A percentile compares a stretch with the other conserved stretches of the same genome.
These are phyloP conservation scores for Colletotrichum gigasporum DNA, from an alignment of 2,329 filamentous ascomycete genomes.

Conservation along the genomic window DNA sequence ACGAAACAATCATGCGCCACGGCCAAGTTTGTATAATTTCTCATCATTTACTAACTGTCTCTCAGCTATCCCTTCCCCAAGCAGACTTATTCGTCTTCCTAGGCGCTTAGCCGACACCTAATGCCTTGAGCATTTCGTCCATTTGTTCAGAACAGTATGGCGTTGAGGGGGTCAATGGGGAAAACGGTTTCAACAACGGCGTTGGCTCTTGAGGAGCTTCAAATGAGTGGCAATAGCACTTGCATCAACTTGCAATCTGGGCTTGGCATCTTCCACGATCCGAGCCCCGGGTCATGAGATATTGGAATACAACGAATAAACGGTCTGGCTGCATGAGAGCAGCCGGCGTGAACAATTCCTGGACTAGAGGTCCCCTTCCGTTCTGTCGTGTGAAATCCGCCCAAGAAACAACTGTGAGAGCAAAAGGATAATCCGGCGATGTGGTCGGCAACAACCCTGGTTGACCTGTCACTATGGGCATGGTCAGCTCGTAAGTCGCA, in stretches of 20 bases:
- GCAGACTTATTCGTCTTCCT: constrained; percentile 72
- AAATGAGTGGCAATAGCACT: constrained; percentile 39
- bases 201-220: constrained; percentile 45
- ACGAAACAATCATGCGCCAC: not conserved
- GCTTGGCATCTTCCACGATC: constrained; percentile 55
- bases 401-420: constrained; percentile 14
- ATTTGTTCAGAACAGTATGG: constrained; percentile 41
- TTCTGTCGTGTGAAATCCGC: constrained; percentile 24
- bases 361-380: not conserved
- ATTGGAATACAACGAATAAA: constrained; percentile 25
- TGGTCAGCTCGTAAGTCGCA: not conserved
- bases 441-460: not conserved
- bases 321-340: constrained; percentile 9
- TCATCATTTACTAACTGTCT: constrained; percentile 29
- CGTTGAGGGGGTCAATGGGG: constrained; percentile 52
- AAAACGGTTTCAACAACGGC: constrained; percentile 66
- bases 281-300: constrained; percentile 32
- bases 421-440: constrained; percentile 7
- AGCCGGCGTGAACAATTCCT: constrained; percentile 15
- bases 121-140: constrained; percentile 27
- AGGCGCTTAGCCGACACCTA: constrained; percentile 33
- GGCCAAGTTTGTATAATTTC: not conserved
- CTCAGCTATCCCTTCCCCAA: constrained; percentile 83
- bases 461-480: not conserved
- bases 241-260: constrained; percentile 35